Conservation (phyloP, 2,329 filamentous ascomycete species). For the Tolypocladium paradoxum region DNA sequence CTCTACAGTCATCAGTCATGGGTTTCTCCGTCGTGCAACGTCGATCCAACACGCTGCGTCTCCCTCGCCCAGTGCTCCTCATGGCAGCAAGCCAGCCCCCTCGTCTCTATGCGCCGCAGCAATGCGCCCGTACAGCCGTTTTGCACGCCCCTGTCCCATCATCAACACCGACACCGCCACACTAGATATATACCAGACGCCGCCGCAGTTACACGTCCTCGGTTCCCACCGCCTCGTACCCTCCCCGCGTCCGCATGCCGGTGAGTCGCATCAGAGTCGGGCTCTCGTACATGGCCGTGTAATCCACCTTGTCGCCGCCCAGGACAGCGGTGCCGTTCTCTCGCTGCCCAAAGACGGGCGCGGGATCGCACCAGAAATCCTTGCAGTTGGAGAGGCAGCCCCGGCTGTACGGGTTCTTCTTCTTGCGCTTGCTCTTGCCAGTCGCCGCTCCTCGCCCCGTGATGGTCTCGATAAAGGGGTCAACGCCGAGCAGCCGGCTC, state of each 20-base stretch:
- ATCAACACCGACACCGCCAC: not conserved
- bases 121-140: not conserved
- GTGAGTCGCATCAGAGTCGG: constrained; percentile 55
- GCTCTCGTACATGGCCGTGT: constrained; percentile 80
- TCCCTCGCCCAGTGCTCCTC: not conserved
- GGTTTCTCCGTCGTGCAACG: not conserved
- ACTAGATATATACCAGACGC: not conserved
- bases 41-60: not conserved
- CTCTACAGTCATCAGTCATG: not conserved
- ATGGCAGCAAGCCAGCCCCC: not conserved
- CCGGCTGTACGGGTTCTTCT: constrained; percentile 73
- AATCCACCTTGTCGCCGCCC: constrained; percentile 72
- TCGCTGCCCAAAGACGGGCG: constrained; percentile 65
- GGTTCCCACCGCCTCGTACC: constrained; percentile 53
- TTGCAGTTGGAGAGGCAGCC: constrained; percentile 82
- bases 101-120: not conserved
- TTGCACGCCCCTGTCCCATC: not conserved
- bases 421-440: constrained; percentile 39
- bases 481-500: constrained; percentile 77
- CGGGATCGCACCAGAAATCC: constrained; percentile 92
- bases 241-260: constrained; percentile 37
- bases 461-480: constrained; percentile 88
- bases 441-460: constrained; percentile 67
- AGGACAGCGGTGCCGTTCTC: constrained; percentile 67
- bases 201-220: constrained; percentile 32